phyloP scores from a whole-genome alignment of 371 early-diverging fungal species.

The Mycotypha africana region DNA sequence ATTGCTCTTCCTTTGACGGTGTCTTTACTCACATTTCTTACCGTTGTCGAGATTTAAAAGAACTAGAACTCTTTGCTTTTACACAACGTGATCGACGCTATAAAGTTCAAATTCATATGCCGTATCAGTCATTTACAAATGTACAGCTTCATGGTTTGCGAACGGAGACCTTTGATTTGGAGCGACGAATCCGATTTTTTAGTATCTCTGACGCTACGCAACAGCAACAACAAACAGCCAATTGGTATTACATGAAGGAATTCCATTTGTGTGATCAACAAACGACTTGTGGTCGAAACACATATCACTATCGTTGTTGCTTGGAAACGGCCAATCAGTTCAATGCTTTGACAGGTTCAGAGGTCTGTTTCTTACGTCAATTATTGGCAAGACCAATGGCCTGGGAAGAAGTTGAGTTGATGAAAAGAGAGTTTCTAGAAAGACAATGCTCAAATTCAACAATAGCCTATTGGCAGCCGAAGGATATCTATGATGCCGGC shows the following conservation, averaged over 20 bases:
- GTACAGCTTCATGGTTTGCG: slow-evolving; percentile 9
- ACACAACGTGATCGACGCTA: slow-evolving; percentile 13
- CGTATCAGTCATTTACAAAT: slow-evolving; percentile 3
- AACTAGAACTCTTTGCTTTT: slow-evolving; percentile 4
- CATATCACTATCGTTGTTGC: not conserved
- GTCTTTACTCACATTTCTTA: slow-evolving; percentile 9
- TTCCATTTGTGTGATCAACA: slow-evolving; percentile 1
- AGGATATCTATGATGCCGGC: not conserved
- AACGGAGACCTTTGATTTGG: slow-evolving; percentile 8
- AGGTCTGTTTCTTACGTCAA: not conserved
- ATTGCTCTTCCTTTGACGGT: slow-evolving; percentile 12
- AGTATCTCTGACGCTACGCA: too few relatives aligned
- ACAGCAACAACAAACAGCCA: not conserved
- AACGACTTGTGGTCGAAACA: not conserved
- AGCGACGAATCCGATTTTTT: slow-evolving; percentile 14
- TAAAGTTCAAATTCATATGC: slow-evolving; percentile 10
- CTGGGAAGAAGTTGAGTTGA: slow-evolving; percentile 5
- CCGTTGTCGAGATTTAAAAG: slow-evolving; percentile 1
- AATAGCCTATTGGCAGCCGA: not conserved
- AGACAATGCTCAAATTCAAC: not conserved
- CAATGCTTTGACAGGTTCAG: not conserved
- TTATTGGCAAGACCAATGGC: slow-evolving; percentile 7
- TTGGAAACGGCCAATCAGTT: slow-evolving; percentile 5
- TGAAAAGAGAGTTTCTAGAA: slow-evolving; percentile 6
- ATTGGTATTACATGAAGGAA: slow-evolving; percentile 7